These are phyloP conservation scores for Irpex rosettiformis DNA, from an alignment of 1,284 basidiomycete genomes.

Conservation along the genomic window DNA sequence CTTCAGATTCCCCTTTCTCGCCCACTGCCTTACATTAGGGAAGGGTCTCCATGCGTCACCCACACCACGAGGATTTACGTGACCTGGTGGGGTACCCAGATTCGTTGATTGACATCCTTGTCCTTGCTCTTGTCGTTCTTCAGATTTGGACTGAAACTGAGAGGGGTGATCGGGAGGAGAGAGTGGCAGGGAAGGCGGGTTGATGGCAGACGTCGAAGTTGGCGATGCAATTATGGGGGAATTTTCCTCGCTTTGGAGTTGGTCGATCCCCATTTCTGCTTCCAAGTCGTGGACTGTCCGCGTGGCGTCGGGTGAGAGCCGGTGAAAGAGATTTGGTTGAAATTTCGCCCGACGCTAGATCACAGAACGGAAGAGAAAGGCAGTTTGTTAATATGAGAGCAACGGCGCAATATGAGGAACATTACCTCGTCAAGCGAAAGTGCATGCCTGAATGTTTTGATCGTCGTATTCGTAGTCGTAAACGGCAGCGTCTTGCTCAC, in stretches of 20 bases:
- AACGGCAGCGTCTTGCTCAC: conserved; percentile 38
- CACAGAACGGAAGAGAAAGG: no score
- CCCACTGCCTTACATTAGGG: not conserved
- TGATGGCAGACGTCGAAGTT: not conserved
- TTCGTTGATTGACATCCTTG: not conserved
- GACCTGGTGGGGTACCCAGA: not conserved
- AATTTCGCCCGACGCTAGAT: conserved; percentile 36
- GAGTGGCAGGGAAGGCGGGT: not conserved
- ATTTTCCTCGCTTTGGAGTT: not conserved
- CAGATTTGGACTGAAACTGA: no score
- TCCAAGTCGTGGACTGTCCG: conserved; percentile 3
- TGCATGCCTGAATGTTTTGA: conserved; percentile 42
- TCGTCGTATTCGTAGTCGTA: conserved; percentile 34
- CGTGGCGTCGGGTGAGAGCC: conserved; percentile 13
- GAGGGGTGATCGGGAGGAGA: not conserved
- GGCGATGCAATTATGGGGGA: not conserved
- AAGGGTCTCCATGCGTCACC: not conserved
- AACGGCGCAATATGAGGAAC: not conserved
- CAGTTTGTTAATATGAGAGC: not conserved
- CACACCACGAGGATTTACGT: not conserved
- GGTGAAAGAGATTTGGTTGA: conserved; percentile 31
- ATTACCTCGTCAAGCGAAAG: conserved; percentile 40
- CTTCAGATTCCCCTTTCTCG: not conserved
- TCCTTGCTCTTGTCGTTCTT: no score
- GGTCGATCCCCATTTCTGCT: conserved; percentile 1